Base-by-base conservation (phyloP, 768 basidiomycete genomes). In the Leccinum ochraceum region DNA sequence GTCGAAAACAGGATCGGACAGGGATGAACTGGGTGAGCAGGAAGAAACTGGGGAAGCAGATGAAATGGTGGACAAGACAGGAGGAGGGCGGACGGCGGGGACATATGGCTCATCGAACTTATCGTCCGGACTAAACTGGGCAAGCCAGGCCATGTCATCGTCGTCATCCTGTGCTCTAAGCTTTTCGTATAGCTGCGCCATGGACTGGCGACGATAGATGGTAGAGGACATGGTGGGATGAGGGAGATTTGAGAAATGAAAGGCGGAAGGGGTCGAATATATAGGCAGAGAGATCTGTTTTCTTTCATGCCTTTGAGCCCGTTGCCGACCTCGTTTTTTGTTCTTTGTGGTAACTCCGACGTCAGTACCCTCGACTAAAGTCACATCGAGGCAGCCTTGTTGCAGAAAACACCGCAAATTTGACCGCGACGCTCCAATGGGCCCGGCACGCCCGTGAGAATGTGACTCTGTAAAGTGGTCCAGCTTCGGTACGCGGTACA, bases 291-390 rank as follows among this genome's bases (percentile, higher is more conserved):
- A 58, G 54, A 68, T 73, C 64, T 65, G 50, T 63, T 74, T 75
- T 74, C 73, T 74, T 74, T 75, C 73, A 74, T 74, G 73, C 69
- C 71, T 75, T 69, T 73, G 67, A 66, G 58, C 71, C 72, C 68
- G 72, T 72, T 75, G 74, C 73, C 74, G 74, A 75, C 71, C 73
- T 73, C 75, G 74, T 75, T 74, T 70, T 75, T 75, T 73, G 70
- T 75, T 74, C 68, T 74, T 74, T 75, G 67, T 74, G 67, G 63
- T 74, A 74, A 74, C 74, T 74, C 73, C 73, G 73, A 74, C 74
- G 66, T 57, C 56, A 64, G 61, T 67, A 66, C 73, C 73, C 73
- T 75, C 66, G 74, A 69, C 58, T 65, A 14, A 52, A 61, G 60
- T 74, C 73, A 74, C 73, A 75, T 74, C 69, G 73, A 74, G 73